Evolutionary conservation across 1,284 basidiomycete species (phyloP).

Genomic region (Rhodotorula sp.): DNA sequence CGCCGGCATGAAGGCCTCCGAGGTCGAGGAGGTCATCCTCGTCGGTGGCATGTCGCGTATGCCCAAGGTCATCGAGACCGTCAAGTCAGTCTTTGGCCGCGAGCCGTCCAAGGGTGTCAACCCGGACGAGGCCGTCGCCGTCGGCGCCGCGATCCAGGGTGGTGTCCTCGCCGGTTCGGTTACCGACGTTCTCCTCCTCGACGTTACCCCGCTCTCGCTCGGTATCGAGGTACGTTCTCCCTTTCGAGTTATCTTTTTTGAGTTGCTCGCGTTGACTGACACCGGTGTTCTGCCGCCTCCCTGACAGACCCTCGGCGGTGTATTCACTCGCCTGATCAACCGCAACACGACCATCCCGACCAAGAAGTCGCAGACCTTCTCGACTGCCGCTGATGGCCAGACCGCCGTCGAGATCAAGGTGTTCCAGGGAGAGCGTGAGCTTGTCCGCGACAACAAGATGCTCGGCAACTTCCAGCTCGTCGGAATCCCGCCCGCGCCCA

Average conservation of each 20-base stretch:
- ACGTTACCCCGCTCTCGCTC: slow-evolving; percentile 91
- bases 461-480: slow-evolving; percentile 99
- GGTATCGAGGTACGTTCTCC: slow-evolving; percentile 54
- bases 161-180: slow-evolving; percentile 96
- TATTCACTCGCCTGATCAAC: slow-evolving; percentile 77
- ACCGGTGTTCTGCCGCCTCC: slow-evolving; percentile 30
- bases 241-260: background rate
- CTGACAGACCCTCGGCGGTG: slow-evolving; percentile 90
- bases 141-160: slow-evolving; percentile 88
- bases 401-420: slow-evolving; percentile 86
- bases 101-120: slow-evolving; percentile 98
- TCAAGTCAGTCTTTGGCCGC: slow-evolving; percentile 86
- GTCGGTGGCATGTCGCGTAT: slow-evolving; percentile 99
- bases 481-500: slow-evolving; percentile 94
- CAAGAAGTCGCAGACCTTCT: slow-evolving; percentile 99
- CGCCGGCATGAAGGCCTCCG: slow-evolving; percentile 85
- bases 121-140: slow-evolving; percentile 91
- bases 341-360: slow-evolving; percentile 99
- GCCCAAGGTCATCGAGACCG: slow-evolving; percentile 91
- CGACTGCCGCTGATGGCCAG: slow-evolving; percentile 79
- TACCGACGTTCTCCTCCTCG: slow-evolving; percentile 91
- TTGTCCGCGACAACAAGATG: slow-evolving; percentile 97
- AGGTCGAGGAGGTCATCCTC: slow-evolving; percentile 94
- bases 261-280: slow-evolving; percentile 4
- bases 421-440: slow-evolving; percentile 83